These are phyloP conservation scores for Auriculariales sp. DNA, from an alignment of 768 basidiomycete species.

Conservation along the genomic window DNA sequence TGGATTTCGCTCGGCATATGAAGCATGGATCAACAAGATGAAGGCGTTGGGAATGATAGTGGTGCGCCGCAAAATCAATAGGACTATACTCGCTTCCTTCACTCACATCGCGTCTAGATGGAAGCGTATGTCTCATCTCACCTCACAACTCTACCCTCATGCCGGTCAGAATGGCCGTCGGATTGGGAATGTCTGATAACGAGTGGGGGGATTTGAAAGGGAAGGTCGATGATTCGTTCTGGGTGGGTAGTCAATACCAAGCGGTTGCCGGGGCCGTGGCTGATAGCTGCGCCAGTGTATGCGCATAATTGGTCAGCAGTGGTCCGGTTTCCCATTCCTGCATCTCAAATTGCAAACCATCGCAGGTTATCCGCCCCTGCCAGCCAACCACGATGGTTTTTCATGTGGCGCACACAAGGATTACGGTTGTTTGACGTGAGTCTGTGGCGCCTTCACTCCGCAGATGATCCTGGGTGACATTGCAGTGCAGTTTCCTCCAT, in stretches of 20 bases:
- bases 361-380: conserved; percentile 76
- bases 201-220: conserved; percentile 58
- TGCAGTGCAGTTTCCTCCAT: conserved; percentile 53
- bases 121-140: conserved; percentile 40
- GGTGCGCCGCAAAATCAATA: neutral
- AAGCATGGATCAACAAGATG: conserved; percentile 77
- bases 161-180: conserved; percentile 55
- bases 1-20: conserved; percentile 47
- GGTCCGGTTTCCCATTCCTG: too few species aligned
- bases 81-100: neutral
- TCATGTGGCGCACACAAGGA: conserved; percentile 90
- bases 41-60: conserved; percentile 61
- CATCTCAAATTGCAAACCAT: too few species aligned
- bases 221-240: conserved; percentile 75
- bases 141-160: neutral
- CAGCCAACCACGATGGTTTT: conserved; percentile 62
- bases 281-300: too few species aligned
- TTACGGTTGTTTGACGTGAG: conserved; percentile 81
- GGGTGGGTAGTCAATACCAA: too few species aligned
- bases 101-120: conserved; percentile 26
- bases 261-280: too few species aligned
- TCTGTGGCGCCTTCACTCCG: neutral
- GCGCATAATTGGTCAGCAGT: too few species aligned
- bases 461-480: neutral
- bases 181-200: conserved; percentile 52